Evolutionary conservation across 768 basidiomycete genomes (phyloP).

Genomic region (Mycena maculata): DNA sequence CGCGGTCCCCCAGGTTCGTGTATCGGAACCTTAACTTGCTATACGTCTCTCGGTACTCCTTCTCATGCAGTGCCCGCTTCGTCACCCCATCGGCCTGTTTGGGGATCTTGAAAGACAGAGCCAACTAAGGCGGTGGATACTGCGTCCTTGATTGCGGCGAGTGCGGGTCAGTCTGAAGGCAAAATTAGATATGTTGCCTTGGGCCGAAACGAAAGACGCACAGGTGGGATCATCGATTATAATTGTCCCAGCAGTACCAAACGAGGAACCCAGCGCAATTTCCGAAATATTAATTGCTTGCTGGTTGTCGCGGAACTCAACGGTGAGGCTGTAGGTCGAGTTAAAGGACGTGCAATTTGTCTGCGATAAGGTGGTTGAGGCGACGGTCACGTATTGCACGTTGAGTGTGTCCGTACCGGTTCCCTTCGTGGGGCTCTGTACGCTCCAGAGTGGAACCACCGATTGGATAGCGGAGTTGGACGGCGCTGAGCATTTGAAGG

Average conservation of each 20-base stretch:
- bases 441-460: neutral
- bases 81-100: constrained; percentile 14
- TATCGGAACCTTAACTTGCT: constrained; percentile 11
- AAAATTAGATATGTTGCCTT: neutral
- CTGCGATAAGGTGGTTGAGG: neutral
- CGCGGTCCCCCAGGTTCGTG: neutral
- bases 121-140: neutral
- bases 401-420: neutral
- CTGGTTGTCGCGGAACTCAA: constrained; percentile 8
- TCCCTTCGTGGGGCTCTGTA: neutral
- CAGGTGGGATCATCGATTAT: constrained; percentile 18
- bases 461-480: neutral
- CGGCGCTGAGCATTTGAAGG: constrained; percentile 13
- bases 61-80: constrained; percentile 12
- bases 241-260: neutral
- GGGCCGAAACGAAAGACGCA: neutral
- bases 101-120: neutral
- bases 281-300: neutral
- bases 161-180: neutral
- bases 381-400: constrained; percentile 5
- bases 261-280: neutral
- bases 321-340: constrained; percentile 5
- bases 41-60: constrained; percentile 19
- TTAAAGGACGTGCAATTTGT: constrained; percentile 20
- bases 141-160: constrained; percentile 16